Evolutionary conservation across 2,329 filamentous ascomycete species (phyloP), one percentile per base, ranked within the genome.

Genomic region (Talaromyces atroroseus): DNA sequence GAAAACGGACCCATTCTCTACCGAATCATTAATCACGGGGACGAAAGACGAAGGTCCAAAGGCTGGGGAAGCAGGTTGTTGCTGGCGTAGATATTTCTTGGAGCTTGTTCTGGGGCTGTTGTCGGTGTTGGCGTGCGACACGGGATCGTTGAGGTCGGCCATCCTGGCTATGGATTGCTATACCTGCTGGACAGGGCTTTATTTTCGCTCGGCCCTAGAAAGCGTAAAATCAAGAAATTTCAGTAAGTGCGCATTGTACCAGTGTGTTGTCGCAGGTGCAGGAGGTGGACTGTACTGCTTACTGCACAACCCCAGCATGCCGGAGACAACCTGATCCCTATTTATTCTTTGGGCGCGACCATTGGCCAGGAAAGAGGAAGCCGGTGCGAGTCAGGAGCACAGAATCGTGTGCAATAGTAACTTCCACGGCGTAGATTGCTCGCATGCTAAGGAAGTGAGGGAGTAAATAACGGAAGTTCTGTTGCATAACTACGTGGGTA

Each of bases 61-160:
- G 11, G 45, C 40, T 21, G 47, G 38, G 8, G 52, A 40, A 11
- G 52, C n/a, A 11, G 56, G 21, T 36, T 29, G 36, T 3, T 34
- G 49, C 34, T 49, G 50, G 38, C 50, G 56, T 5, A 54, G 34
- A 11, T 44, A 49, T 45, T 58, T 58, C 46, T 45, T 53, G 23
- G 51, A 40, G 50, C 34, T 54, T 29, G 38, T 54, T 54, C 56
- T 51, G 29, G 47, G 45, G 12, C 49, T 49, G 51, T 50, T 54
- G 42, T 40, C 11, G 26, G 26, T 8, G 5, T 29, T 54, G 20
- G 18, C 2, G 21, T 48, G 44, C 12, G 52, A 48, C 29, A 26
- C n/a, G 44, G 45, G 24, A 2, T 49, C 52, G 14, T 24, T 44
- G 36, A 44, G 8, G 16, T 54, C 52, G 34, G 52, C 52, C 52